Conservation (phyloP, 345 rosid species). For the Brassica napus region Da-Ae NC_063438.1:27109501-27110000, state of each 20-base stretch:
- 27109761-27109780: not conserved
- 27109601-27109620: not conserved
- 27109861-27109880: too few relatives aligned
- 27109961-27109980: too few relatives aligned
- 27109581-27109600: not conserved
- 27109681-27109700: not conserved
- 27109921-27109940: too few relatives aligned
- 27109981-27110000: too few relatives aligned
- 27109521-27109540: not conserved
- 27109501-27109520: not conserved
- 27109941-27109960: too few relatives aligned
- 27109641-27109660: not conserved
- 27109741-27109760: slow-evolving; percentile 27
- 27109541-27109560: not conserved
- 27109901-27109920: too few relatives aligned
- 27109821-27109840: slow-evolving; percentile 1
- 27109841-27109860: slow-evolving; percentile 11
- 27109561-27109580: not conserved
- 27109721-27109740: not conserved
- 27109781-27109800: not conserved
- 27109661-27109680: not conserved
- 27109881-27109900: too few relatives aligned
- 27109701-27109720: not conserved
- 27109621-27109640: not conserved
- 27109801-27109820: slow-evolving; percentile 4